Evolutionary conservation across 768 basidiomycete genomes (phyloP).

Genomic region (Wakefieldia striispora): DNA sequence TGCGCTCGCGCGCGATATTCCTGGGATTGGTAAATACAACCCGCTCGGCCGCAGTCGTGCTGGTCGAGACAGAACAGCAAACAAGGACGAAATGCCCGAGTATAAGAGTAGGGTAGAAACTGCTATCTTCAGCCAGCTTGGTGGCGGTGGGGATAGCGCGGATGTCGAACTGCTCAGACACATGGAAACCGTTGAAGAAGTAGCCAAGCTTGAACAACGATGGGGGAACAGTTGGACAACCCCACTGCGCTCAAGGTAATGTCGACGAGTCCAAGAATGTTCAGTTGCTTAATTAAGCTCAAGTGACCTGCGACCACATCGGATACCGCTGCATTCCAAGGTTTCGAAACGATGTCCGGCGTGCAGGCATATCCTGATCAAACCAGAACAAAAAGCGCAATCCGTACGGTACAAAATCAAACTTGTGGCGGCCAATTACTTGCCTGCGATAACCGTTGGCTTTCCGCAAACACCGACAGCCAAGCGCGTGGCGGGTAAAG

Average conservation of each 20-base stretch:
- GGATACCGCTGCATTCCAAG: constrained; percentile 91
- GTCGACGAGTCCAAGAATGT: background rate
- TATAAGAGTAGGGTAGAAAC: constrained; percentile 74
- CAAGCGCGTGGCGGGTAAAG: constrained; percentile 38
- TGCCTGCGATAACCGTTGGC: constrained; percentile 78
- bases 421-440: constrained; percentile 90
- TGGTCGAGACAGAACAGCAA: constrained; percentile 60
- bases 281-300: constrained; percentile 1
- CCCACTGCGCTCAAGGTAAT: constrained; percentile 61
- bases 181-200: constrained; percentile 57
- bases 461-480: constrained; percentile 55
- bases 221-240: constrained; percentile 81
- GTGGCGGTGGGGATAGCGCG: constrained; percentile 59
- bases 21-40: constrained; percentile 78
- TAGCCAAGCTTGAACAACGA: constrained; percentile 72
- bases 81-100: constrained; percentile 75
- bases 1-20: constrained; percentile 83
- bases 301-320: constrained; percentile 83
- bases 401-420: constrained; percentile 97
- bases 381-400: constrained; percentile 96
- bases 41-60: constrained; percentile 49
- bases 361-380: constrained; percentile 96
- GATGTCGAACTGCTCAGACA: constrained; percentile 71
- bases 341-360: constrained; percentile 92
- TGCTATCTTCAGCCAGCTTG: constrained; percentile 48